phyloP scores from a whole-genome alignment of 805 yeast species.

The Lipomyces yamadae region DNA sequence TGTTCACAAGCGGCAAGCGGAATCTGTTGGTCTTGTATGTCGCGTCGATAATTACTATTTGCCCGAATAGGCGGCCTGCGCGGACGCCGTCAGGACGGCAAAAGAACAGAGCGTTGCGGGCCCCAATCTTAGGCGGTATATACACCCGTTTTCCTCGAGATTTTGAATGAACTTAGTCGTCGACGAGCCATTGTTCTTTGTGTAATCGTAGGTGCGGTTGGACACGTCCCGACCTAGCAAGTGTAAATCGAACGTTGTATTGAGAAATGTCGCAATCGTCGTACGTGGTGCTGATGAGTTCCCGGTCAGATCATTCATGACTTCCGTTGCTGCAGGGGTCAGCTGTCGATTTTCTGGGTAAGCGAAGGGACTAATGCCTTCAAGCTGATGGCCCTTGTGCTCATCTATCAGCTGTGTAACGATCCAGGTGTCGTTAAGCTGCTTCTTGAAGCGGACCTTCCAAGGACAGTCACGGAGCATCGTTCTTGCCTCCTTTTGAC shows the following conservation, averaged over 20 bases:
- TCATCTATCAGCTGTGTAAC: not conserved
- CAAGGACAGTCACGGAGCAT: not conserved
- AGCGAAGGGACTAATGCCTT: not conserved
- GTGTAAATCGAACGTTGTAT: not conserved
- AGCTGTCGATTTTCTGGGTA: not conserved
- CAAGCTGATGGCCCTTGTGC: not conserved
- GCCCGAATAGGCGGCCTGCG: not conserved
- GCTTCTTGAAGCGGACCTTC: constrained; percentile 1
- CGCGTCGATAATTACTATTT: constrained; percentile 6
- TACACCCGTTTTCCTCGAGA: not conserved
- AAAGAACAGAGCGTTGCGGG: not conserved
- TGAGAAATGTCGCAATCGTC: not conserved
- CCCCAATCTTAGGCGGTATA: not conserved
- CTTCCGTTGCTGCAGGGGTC: constrained; percentile 3
- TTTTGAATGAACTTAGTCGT: not conserved
- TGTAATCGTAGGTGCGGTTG: not conserved
- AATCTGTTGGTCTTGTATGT: constrained; percentile 5
- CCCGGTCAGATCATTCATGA: not conserved
- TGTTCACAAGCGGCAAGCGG: constrained; percentile 2
- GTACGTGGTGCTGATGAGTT: not conserved
- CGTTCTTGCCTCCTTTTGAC: not conserved
- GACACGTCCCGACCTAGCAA: not conserved
- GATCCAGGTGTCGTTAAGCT: constrained; percentile 4
- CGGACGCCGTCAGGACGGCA: constrained; percentile 1
- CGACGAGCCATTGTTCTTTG: not conserved